A percentile compares a stretch with the other conserved stretches of the same genome.
These are phyloP conservation scores for Albizia julibrissin DNA, from an alignment of 306 rosid species.

Conservation along the genomic window DNA sequence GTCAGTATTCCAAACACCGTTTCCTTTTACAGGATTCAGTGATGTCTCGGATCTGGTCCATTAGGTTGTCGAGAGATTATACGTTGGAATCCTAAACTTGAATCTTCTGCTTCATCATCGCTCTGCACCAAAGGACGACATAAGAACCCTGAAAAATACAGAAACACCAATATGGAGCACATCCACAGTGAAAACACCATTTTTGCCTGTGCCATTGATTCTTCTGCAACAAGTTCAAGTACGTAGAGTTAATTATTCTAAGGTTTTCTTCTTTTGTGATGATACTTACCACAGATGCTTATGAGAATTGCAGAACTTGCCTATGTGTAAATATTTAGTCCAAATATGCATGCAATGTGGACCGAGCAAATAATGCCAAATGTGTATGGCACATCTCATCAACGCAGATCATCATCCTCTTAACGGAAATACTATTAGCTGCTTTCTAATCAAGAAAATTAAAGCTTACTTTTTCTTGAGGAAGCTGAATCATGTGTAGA, in stretches of 20 bases:
- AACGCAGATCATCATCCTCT: background rate
- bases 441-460: background rate
- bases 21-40: background rate
- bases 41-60: conserved; percentile 43
- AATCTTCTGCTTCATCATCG: background rate
- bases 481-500: background rate
- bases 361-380: background rate
- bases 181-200: background rate
- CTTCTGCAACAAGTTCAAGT: background rate
- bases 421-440: background rate
- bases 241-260: background rate
- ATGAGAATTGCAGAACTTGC: background rate
- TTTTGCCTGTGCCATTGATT: conserved; percentile 25
- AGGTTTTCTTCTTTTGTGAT: background rate
- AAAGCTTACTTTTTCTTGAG: background rate
- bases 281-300: background rate
- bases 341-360: background rate
- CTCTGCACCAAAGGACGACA: conserved; percentile 22
- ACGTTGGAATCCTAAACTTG: conserved; percentile 1
- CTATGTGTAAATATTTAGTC: background rate
- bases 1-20: background rate
- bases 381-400: background rate
- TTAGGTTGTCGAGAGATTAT: conserved; percentile 21
- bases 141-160: background rate
- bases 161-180: background rate